Percentiles rank a stretch among this genome's conserved stretches.
phyloP scores from a whole-genome alignment of 805 yeast species.

The Diddensiella transvaalensis region DNA sequence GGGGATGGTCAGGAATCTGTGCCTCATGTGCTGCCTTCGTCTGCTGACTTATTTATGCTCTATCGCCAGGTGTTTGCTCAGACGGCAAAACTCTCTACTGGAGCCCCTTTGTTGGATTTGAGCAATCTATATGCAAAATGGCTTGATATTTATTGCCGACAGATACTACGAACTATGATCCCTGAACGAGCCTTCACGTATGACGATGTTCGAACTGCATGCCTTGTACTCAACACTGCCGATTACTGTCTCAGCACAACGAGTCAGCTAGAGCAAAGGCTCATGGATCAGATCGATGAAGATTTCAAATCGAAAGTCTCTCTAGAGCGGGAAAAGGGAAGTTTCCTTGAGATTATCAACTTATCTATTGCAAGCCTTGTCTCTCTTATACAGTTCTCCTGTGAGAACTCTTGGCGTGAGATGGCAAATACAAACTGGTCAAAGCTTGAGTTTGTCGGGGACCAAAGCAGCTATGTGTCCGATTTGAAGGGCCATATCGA shows the following conservation, averaged over 20 bases:
- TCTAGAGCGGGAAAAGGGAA: slow-evolving; percentile 55
- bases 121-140: slow-evolving; percentile 62
- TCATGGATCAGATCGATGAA: slow-evolving; percentile 42
- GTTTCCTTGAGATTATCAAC: slow-evolving; percentile 56
- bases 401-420: slow-evolving; percentile 77
- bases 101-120: slow-evolving; percentile 43
- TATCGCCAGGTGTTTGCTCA: slow-evolving; percentile 73
- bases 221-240: slow-evolving; percentile 79
- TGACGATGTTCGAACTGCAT: slow-evolving; percentile 63
- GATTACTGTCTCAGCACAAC: slow-evolving; percentile 82
- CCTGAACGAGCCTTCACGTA: slow-evolving; percentile 44
- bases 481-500: slow-evolving; percentile 50
- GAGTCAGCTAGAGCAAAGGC: slow-evolving; percentile 67
- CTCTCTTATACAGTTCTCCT: slow-evolving; percentile 54
- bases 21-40: slow-evolving; percentile 68
- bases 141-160: slow-evolving; percentile 55
- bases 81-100: slow-evolving; percentile 53
- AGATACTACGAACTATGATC: slow-evolving; percentile 47
- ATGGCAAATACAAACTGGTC: slow-evolving; percentile 76
- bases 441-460: slow-evolving; percentile 57
- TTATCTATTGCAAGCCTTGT: slow-evolving; percentile 54
- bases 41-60: slow-evolving; percentile 78
- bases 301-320: slow-evolving; percentile 40
- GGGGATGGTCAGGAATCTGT: slow-evolving; percentile 43
- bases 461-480: slow-evolving; percentile 64